These are phyloP conservation scores for Pseudogymnoascus sp. DNA, from an alignment of 2,329 filamentous ascomycete species.

Conservation along the genomic window DNA sequence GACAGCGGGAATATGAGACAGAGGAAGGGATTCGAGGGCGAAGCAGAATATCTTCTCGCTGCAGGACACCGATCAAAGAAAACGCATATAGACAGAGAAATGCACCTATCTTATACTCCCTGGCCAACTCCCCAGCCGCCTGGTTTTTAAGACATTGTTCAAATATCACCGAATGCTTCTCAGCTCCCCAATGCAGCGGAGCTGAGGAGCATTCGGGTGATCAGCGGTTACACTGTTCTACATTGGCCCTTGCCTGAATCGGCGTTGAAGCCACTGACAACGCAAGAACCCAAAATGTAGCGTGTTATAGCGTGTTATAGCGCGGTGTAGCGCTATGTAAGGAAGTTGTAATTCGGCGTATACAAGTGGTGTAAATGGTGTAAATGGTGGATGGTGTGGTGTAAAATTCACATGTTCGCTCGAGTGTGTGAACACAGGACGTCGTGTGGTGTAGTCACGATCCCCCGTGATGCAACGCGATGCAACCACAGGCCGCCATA, in stretches of 20 bases:
- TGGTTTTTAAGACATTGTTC: background rate
- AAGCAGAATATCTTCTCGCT: background rate
- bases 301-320: background rate
- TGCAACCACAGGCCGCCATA: slow-evolving; percentile 3
- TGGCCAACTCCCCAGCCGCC: background rate
- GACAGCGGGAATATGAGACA: background rate
- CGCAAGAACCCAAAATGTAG: background rate
- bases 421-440: background rate
- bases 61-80: background rate
- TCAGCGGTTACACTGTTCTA: background rate
- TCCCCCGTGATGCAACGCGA: background rate
- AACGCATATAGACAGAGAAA: background rate
- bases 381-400: background rate
- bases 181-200: slow-evolving; percentile 1
- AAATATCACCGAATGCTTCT: background rate
- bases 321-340: background rate
- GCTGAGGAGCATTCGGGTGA: background rate
- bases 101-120: slow-evolving; percentile 2
- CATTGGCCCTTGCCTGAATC: background rate
- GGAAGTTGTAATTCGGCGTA: background rate
- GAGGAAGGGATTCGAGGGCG: background rate
- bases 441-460: slow-evolving; percentile 7
- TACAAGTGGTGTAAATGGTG: background rate
- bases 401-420: background rate
- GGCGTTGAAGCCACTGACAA: background rate